Evolutionary conservation across 78 protist species (phyloP), one percentile per base, ranked within the genome.

Genomic region (Blattamonas nauphoetae): DNA sequence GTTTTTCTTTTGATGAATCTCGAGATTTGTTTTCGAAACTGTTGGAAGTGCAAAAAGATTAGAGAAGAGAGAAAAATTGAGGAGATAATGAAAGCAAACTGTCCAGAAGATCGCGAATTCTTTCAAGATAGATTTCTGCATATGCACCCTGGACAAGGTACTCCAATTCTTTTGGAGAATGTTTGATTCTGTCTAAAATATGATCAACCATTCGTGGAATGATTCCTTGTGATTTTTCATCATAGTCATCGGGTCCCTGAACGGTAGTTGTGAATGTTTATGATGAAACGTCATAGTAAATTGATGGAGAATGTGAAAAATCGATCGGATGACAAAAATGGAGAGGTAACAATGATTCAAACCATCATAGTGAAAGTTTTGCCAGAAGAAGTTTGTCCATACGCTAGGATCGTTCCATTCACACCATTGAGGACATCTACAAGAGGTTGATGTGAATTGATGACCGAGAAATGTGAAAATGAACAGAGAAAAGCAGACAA

Each of bases 71-170:
- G 41, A 21, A 79, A 33, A 55, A 29, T 11, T 55, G 11, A 29
- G 11, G 21, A 29, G 11, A 55, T 29, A 21, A 21, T 4, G 41
- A 36, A 38, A 21, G 83, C 83, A 21, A 6, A 80, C 85, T 3
- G 42, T 45, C 41, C 2, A 91, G 85, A 42, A 91, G 85, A 34
- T 91, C 93, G 0, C 42, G 44, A 4, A 91, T 42, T 2, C 46
- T 32, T 42, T 91, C 93, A n/a, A 91, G 33, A 81, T 91, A 91
- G 45, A 91, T 90, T 42, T 91, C 93, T 1, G 89, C 1, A 71
- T 88, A 91, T 21, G 84, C 35, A 34, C 83, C 63, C 4, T 11
- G 0, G 45, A 91, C 55, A 33, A 82, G 44, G 83, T 81, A 84
- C 45, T 84, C 86, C 29, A 46, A 5, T 6, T 5, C 21, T 5